Evolutionary conservation across 2,329 filamentous ascomycete species (phyloP).

Genomic region (Aspergillus terreus): DNA sequence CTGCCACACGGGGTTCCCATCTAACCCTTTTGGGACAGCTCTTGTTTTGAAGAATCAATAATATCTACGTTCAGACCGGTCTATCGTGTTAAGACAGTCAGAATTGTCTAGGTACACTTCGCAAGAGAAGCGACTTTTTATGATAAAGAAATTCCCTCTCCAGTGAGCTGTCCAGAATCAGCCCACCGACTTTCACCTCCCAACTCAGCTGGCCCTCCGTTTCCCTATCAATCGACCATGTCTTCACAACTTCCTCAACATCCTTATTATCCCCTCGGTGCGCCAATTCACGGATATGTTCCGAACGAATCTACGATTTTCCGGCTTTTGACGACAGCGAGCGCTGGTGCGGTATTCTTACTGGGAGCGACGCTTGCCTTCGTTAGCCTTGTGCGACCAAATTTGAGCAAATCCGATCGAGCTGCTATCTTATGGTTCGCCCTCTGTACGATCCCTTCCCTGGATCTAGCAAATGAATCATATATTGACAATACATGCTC

Average conservation of each 20-base stretch:
- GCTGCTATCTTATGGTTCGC: conserved; percentile 70
- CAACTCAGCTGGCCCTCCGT: background rate
- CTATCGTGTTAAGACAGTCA: too few relatives aligned
- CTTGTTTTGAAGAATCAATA: background rate
- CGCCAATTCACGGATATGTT: conserved; percentile 60
- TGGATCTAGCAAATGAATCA: background rate
- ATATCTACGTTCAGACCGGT: background rate
- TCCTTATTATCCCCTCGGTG: conserved; percentile 68
- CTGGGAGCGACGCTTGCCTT: conserved; percentile 55
- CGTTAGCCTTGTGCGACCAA: conserved; percentile 52
- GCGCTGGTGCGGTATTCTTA: conserved; percentile 53
- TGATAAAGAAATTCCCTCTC: too few relatives aligned
- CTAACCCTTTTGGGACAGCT: background rate
- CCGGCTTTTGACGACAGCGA: conserved; percentile 59
- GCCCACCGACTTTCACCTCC: too few relatives aligned
- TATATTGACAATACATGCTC: conserved; percentile 24
- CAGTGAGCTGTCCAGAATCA: too few relatives aligned
- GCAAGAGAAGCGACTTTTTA: too few relatives aligned
- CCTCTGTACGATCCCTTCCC: conserved; percentile 50
- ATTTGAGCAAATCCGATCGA: conserved; percentile 53
- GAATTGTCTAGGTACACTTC: too few relatives aligned
- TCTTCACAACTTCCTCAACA: conserved; percentile 39
- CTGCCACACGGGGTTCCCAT: background rate
- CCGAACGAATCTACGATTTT: conserved; percentile 62
- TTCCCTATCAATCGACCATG: conserved; percentile 1